A percentile compares a stretch with the other conserved stretches of the same genome.
Conservation (phyloP, 2,329 filamentous ascomycete species). For the Bipolaris sorokiniana region DNA sequence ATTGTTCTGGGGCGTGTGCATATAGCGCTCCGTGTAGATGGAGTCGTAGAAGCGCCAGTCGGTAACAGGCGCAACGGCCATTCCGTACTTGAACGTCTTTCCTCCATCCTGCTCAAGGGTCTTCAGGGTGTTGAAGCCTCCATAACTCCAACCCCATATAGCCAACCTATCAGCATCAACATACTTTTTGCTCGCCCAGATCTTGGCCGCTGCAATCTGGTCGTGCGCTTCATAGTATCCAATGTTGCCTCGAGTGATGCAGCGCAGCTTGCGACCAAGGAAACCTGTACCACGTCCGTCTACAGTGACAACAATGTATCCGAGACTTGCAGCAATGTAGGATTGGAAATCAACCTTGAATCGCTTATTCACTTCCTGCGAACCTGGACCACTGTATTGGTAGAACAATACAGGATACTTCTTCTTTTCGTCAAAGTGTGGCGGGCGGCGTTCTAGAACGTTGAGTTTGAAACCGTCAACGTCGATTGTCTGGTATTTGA, state of each 20-base stretch:
- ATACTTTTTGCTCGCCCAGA: slow-evolving; percentile 81
- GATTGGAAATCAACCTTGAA: slow-evolving; percentile 90
- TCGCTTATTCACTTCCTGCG: slow-evolving; percentile 80
- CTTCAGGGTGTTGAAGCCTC: slow-evolving; percentile 94
- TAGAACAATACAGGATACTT: slow-evolving; percentile 94
- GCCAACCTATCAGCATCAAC: slow-evolving; percentile 82
- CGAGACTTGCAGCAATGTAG: slow-evolving; percentile 82
- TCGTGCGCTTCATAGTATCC: slow-evolving; percentile 85
- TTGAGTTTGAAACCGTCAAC: slow-evolving; percentile 77
- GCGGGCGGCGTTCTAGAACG: slow-evolving; percentile 82
- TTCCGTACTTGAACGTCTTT: slow-evolving; percentile 90
- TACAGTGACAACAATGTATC: slow-evolving; percentile 93
- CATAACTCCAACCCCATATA: slow-evolving; percentile 99
- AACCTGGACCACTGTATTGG: slow-evolving; percentile 93
- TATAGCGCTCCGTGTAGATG: slow-evolving; percentile 95
- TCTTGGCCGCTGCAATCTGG: slow-evolving; percentile 87
- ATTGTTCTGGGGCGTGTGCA: slow-evolving; percentile 92
- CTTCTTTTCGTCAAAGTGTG: slow-evolving; percentile 82
- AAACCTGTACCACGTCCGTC: slow-evolving; percentile 93
- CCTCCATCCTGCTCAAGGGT: slow-evolving; percentile 91
- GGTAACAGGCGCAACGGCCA: slow-evolving; percentile 98
- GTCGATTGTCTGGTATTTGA: slow-evolving; percentile 83
- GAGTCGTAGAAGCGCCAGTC: slow-evolving; percentile 96
- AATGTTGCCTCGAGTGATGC: slow-evolving; percentile 80
- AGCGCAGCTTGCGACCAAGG: slow-evolving; percentile 82